Percentiles rank a stretch among this genome's conserved stretches.
phyloP scores from a whole-genome alignment of 805 yeast genomes.

The Pichia nanzhaoensis region DNA sequence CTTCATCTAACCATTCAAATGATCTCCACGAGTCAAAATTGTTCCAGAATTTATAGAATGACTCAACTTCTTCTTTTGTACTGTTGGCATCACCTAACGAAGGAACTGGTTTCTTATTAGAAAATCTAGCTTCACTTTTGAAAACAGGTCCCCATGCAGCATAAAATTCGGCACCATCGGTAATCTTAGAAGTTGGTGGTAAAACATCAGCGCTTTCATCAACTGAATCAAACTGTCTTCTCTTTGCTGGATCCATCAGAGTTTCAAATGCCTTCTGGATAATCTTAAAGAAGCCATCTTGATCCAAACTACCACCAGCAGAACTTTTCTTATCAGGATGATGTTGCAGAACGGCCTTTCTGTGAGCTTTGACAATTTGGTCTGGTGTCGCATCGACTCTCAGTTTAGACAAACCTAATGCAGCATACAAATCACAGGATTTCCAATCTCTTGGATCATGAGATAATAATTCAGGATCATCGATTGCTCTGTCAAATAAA shows the following conservation, averaged over 20 bases:
- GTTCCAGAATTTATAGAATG: constrained; percentile 87
- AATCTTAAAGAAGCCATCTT: constrained; percentile 95
- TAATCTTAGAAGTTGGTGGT: constrained; percentile 56
- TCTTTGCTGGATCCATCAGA: constrained; percentile 75
- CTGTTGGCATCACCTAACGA: constrained; percentile 61
- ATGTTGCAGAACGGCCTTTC: constrained; percentile 92
- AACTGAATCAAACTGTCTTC: constrained; percentile 93
- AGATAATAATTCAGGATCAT: constrained; percentile 57
- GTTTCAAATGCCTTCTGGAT: constrained; percentile 95
- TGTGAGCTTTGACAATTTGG: constrained; percentile 93
- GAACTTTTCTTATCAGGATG: constrained; percentile 99
- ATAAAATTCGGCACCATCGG: constrained; percentile 55
- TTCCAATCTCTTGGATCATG: constrained; percentile 99
- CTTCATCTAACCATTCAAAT: constrained; percentile 97
- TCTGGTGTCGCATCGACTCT: constrained; percentile 88
- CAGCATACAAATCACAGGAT: constrained; percentile 91
- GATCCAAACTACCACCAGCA: constrained; percentile 66
- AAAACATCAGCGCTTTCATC: constrained; percentile 80
- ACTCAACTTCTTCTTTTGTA: constrained; percentile 74
- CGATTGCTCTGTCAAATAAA: constrained; percentile 59
- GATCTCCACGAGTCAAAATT: constrained; percentile 97
- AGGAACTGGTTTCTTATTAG: constrained; percentile 88
- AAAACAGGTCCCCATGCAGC: constrained; percentile 92
- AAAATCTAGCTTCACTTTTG: constrained; percentile 84
- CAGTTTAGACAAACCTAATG: constrained; percentile 85